Evolutionary conservation across 2,329 filamentous ascomycete species (phyloP).

Genomic region (Calonectria ilicicola): DNA sequence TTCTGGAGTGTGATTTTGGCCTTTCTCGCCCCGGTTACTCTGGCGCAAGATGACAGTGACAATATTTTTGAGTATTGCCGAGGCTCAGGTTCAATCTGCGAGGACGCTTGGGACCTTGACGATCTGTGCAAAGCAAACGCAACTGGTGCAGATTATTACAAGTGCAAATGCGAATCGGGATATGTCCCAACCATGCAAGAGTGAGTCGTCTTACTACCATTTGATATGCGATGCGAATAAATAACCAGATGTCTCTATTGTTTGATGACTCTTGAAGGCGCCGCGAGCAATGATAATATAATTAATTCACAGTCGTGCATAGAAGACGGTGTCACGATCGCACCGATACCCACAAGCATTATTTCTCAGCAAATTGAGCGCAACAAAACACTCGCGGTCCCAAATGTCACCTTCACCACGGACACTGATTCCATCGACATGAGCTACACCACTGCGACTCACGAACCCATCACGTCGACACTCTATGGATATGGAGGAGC

Average conservation of each 20-base stretch:
- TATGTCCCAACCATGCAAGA: slow-evolving; percentile 24
- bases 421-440: background rate
- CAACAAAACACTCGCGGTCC: slow-evolving; percentile 29
- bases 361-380: background rate
- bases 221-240: background rate
- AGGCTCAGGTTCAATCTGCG: slow-evolving; percentile 30
- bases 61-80: slow-evolving; percentile 23
- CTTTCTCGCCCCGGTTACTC: background rate
- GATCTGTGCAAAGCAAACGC: slow-evolving; percentile 24
- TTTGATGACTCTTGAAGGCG: background rate
- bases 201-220: background rate
- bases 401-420: background rate
- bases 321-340: background rate
- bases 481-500: background rate
- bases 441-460: background rate
- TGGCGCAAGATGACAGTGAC: slow-evolving; percentile 9
- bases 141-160: slow-evolving; percentile 10
- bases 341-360: background rate
- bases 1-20: background rate
- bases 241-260: background rate
- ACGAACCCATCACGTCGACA: background rate
- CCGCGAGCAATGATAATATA: background rate
- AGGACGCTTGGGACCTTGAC: slow-evolving; percentile 22
- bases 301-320: background rate
- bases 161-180: slow-evolving; percentile 30